Percentiles rank a stretch among this genome's conserved stretches.
phyloP scores from a whole-genome alignment of 139 green algal genomes.

The Chlamydomonas sp. region DNA sequence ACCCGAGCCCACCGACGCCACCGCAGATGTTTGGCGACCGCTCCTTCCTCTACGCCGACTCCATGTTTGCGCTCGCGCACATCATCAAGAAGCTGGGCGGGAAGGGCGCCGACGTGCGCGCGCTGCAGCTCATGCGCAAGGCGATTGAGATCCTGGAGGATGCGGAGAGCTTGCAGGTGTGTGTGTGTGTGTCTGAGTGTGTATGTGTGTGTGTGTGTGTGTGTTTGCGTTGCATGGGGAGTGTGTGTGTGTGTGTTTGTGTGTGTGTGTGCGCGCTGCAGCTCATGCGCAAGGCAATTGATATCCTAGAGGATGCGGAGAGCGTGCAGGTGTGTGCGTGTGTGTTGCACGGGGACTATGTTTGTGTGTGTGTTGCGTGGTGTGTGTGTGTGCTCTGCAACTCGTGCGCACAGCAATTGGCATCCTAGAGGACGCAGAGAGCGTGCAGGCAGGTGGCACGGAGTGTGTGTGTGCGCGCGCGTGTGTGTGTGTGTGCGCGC shows the following conservation, averaged over 20 bases:
- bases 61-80: constrained; percentile 31
- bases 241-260: not conserved
- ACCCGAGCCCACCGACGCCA: constrained; percentile 23
- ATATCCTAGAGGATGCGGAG: constrained; percentile 28
- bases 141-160: constrained; percentile 26
- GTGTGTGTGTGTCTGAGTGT: not conserved
- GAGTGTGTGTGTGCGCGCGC: too few species aligned
- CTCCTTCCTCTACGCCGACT: constrained; percentile 46
- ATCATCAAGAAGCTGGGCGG: constrained; percentile 23
- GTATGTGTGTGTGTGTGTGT: not conserved
- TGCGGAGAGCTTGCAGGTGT: constrained; percentile 21
- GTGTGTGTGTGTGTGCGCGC: too few species aligned
- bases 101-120: not conserved
- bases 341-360: not conserved
- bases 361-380: not conserved
- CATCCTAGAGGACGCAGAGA: constrained; percentile 23
- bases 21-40: constrained; percentile 33
- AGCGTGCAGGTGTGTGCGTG: constrained; percentile 25
- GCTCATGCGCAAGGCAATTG: constrained; percentile 27
- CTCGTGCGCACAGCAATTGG: constrained; percentile 22
- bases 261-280: not conserved
- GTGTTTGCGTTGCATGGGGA: not conserved
- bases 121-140: constrained; percentile 22
- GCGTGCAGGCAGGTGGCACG: too few species aligned
- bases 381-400: not conserved